These are phyloP conservation scores for Cicer bijugum DNA, from an alignment of 306 rosid genomes.

Conservation along the genomic window DNA sequence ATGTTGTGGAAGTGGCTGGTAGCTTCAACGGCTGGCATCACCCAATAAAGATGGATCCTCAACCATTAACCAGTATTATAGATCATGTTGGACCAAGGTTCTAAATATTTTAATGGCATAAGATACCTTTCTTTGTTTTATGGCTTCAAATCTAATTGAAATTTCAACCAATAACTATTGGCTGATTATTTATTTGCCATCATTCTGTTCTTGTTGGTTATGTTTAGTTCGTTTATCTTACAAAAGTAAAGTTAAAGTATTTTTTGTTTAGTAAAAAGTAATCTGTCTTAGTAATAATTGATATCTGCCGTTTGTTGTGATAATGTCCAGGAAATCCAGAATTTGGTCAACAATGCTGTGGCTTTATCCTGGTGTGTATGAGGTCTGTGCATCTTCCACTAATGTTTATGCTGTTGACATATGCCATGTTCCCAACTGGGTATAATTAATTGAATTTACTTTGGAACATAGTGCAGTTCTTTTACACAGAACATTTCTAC, in stretches of 20 bases:
- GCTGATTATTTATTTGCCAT: slow-evolving; percentile 27
- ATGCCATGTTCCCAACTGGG: slow-evolving; percentile 1
- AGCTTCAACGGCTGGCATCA: slow-evolving; percentile 98
- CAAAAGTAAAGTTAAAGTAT: slow-evolving; percentile 32
- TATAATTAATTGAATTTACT: slow-evolving; percentile 27
- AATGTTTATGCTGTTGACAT: slow-evolving; percentile 16
- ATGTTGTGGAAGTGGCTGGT: slow-evolving; percentile 85
- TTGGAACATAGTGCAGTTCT: neutral
- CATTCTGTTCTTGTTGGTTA: slow-evolving; percentile 19
- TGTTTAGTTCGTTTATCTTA: slow-evolving; percentile 23
- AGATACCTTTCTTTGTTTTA: neutral
- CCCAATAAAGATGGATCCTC: slow-evolving; percentile 72
- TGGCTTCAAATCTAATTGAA: slow-evolving; percentile 23
- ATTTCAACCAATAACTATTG: slow-evolving; percentile 15
- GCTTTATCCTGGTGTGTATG: slow-evolving; percentile 97
- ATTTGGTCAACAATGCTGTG: slow-evolving; percentile 76
- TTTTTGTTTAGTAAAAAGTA: slow-evolving; percentile 15
- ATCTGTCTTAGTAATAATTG: slow-evolving; percentile 23
- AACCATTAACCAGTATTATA: slow-evolving; percentile 49
- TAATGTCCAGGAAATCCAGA: slow-evolving; percentile 61
- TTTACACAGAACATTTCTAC: slow-evolving; percentile 15
- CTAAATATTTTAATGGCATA: slow-evolving; percentile 28
- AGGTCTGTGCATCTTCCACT: slow-evolving; percentile 65
- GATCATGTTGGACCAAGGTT: slow-evolving; percentile 67
- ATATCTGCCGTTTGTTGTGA: slow-evolving; percentile 42